Conservation (phyloP, 2,329 filamentous ascomycete genomes). For the Microsporum ferrugineum region DNA sequence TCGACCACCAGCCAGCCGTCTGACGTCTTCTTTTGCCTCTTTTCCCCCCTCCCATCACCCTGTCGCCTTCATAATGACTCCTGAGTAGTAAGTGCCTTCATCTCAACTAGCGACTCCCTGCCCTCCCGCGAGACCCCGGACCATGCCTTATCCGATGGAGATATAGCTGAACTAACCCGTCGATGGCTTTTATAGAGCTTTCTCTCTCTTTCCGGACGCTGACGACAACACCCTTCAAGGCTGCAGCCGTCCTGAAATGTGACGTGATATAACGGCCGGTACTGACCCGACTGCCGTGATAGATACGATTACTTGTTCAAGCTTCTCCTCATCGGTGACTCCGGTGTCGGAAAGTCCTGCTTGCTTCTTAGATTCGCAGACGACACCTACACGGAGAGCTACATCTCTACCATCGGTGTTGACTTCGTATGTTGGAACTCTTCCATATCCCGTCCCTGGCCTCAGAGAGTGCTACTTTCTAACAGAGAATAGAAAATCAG, state of each 20-base stretch:
- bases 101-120: not conserved
- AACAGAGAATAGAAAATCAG: slow-evolving; percentile 71
- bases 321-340: slow-evolving; percentile 99
- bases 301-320: slow-evolving; percentile 99
- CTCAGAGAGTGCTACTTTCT: not conserved
- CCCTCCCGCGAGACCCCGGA: not conserved
- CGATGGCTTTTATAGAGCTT: not conserved
- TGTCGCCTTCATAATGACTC: slow-evolving; percentile 34
- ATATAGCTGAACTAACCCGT: not conserved
- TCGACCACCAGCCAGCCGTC: not conserved
- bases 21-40: not conserved
- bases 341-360: slow-evolving; percentile 99
- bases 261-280: not conserved
- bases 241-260: not conserved
- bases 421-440: slow-evolving; percentile 66
- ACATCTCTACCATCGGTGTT: slow-evolving; percentile 98
- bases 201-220: not conserved
- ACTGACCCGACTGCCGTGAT: slow-evolving; percentile 11
- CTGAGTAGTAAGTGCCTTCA: slow-evolving; percentile 34
- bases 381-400: slow-evolving; percentile 98
- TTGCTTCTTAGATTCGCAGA: slow-evolving; percentile 95
- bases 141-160: not conserved
- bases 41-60: not conserved
- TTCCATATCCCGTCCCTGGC: not conserved
- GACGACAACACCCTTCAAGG: not conserved